These are phyloP conservation scores for Phylloporus sp. DNA, from an alignment of 768 basidiomycete genomes.

Conservation along the genomic window DNA sequence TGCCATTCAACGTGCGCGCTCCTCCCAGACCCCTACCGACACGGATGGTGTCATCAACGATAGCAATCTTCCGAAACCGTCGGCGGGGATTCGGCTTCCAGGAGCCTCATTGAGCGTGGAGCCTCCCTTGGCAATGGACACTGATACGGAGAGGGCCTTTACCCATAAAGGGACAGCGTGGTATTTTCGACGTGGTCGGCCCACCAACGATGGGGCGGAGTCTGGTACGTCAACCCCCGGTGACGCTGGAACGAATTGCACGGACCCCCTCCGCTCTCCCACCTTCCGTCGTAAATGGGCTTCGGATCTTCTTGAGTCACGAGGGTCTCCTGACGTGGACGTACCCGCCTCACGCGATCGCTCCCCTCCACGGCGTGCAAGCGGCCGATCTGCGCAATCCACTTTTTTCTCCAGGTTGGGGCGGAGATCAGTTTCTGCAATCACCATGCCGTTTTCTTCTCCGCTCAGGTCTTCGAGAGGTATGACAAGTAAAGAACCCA, in stretches of 20 bases:
- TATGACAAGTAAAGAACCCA: constrained; percentile 22
- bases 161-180: constrained; percentile 46
- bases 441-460: constrained; percentile 36
- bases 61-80: constrained; percentile 17
- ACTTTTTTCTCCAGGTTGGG: constrained; percentile 43
- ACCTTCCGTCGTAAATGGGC: constrained; percentile 48
- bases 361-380: constrained; percentile 6
- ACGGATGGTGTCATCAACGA: constrained; percentile 23
- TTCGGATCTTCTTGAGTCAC: constrained; percentile 38
- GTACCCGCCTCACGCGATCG: constrained; percentile 8
- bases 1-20: constrained; percentile 40
- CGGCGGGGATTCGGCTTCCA: constrained; percentile 18
- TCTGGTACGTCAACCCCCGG: constrained; percentile 35
- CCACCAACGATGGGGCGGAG: constrained; percentile 20
- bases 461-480: constrained; percentile 22
- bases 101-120: constrained; percentile 38
- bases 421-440: constrained; percentile 42
- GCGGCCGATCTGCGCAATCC: constrained; percentile 19
- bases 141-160: constrained; percentile 75
- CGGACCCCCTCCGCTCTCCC: constrained; percentile 40
- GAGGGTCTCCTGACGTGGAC: constrained; percentile 18
- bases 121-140: constrained; percentile 66
- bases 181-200: constrained; percentile 51
- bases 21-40: constrained; percentile 20
- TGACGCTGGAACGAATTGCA: constrained; percentile 22